phyloP scores from a whole-genome alignment of 73 alveolate genomes.

The Uronychia setigera region DNA sequence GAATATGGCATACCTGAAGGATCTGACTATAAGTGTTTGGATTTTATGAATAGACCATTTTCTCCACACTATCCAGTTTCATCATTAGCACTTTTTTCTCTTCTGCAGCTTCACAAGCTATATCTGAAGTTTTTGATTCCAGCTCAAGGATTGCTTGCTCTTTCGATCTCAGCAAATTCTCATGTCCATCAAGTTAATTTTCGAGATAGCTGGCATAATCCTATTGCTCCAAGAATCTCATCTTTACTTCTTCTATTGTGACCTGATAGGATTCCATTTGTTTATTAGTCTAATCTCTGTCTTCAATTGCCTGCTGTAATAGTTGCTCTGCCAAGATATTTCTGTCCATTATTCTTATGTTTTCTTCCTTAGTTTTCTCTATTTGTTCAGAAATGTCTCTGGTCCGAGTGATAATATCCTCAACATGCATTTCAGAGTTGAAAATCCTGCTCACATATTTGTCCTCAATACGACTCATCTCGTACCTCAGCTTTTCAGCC shows the following conservation, averaged over 20 bases:
- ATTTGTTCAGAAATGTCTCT: not conserved
- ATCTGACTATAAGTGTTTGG: too few relatives aligned
- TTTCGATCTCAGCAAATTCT: not conserved
- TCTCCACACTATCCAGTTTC: conserved; percentile 35
- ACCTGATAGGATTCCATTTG: too few relatives aligned
- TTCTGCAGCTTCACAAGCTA: not conserved
- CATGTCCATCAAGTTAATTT: not conserved
- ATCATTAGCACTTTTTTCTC: conserved; percentile 13
- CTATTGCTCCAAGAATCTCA: not conserved
- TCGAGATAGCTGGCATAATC: not conserved
- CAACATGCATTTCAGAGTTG: not conserved
- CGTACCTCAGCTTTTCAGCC: not conserved
- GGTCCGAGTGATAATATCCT: not conserved
- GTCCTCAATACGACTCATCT: not conserved
- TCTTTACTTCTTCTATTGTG: not conserved
- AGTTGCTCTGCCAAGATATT: too few relatives aligned
- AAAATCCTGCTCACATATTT: not conserved
- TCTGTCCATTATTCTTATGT: not conserved
- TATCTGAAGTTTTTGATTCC: not conserved
- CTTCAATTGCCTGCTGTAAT: not conserved
- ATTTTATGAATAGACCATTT: conserved; percentile 9
- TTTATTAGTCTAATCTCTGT: too few relatives aligned
- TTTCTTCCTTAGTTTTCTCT: conserved; percentile 22
- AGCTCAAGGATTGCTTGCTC: not conserved
- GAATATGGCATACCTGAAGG: too few relatives aligned